Evolutionary conservation across 2,329 filamentous ascomycete species (phyloP).

Genomic region (Fusarium sp.): DNA sequence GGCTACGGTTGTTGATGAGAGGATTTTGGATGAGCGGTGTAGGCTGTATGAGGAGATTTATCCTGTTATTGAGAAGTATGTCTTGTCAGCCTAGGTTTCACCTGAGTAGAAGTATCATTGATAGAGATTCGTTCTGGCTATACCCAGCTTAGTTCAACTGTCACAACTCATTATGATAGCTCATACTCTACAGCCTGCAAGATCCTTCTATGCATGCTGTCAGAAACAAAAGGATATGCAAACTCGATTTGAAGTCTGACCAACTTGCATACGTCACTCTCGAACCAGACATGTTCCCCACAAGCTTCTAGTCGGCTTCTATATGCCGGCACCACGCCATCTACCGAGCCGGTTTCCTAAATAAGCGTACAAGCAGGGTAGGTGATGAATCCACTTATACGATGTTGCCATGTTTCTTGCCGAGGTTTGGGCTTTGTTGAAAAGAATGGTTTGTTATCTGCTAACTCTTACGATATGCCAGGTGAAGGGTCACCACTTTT

Average conservation of each 20-base stretch:
- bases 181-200: neutral
- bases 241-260: neutral
- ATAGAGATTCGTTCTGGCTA: neutral
- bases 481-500: constrained; percentile 20
- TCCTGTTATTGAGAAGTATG: constrained; percentile 28
- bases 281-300: neutral
- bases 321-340: neutral
- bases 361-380: constrained; percentile 1
- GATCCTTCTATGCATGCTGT: neutral
- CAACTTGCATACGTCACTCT: neutral
- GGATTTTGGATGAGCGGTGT: constrained; percentile 36
- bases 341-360: constrained; percentile 15
- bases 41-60: constrained; percentile 33
- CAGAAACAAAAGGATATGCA: too few relatives aligned
- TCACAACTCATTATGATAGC: neutral
- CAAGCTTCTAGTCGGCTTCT: constrained; percentile 16
- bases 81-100: constrained; percentile 3
- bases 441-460: too few relatives aligned
- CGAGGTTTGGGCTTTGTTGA: neutral
- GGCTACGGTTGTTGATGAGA: constrained; percentile 30
- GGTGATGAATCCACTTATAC: neutral
- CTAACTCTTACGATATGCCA: too few relatives aligned
- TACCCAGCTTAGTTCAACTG: neutral
- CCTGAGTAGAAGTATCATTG: neutral
- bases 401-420: neutral